Base-by-base conservation (phyloP, 306 rosid genomes). In the Bauhinia variegata region DNA sequence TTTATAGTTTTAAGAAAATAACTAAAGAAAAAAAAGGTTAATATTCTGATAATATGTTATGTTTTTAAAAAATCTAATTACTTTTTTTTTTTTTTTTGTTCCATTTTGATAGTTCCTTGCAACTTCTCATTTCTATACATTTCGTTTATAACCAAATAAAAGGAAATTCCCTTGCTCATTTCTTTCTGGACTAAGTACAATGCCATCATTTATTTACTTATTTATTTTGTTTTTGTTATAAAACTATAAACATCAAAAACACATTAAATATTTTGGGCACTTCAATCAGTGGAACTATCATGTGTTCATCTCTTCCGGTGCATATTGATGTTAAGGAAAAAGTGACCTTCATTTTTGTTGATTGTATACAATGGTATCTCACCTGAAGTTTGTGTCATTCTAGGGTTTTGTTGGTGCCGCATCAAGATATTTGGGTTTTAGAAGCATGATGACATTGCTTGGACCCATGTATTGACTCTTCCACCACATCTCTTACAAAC, bases 321-420 rank as follows among this genome's bases (percentile, higher is more conserved):
- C 48, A 16, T 48, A 17, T 63, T 15, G 10, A 44, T 55, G 67
- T 32, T 60, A 67, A 52, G 50, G 16, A 19, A 52, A 57, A 52
- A 44, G 32, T 48, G 58, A 49, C 57, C 59, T 56, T 77, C 62
- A 34, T n/a, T 7, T 39, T 19, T 65, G 18, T 61, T 50, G 51
- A 38, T 77, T 60, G 59, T 39, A 48, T 32, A 23, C 2, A n/a
- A 43, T 63, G 23, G 37, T 77, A 53, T 60, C 75, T 81, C 16
- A 58, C 53, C 54, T 54, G 51, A 60, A 19, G 50, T 65, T 70
- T 70, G 68, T 54, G 60, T 8, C 50, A 37, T 53, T 74, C 67
- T 85, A 89, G 98, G 98, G 96, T 75, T 77, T 92, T 70, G 78
- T 79, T 4, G 96, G 96, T 72, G 96, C 98, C 67, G 89, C 98